Evolutionary conservation across 1,284 basidiomycete genomes (phyloP).

Genomic region (Ceratobasidium sp.): DNA sequence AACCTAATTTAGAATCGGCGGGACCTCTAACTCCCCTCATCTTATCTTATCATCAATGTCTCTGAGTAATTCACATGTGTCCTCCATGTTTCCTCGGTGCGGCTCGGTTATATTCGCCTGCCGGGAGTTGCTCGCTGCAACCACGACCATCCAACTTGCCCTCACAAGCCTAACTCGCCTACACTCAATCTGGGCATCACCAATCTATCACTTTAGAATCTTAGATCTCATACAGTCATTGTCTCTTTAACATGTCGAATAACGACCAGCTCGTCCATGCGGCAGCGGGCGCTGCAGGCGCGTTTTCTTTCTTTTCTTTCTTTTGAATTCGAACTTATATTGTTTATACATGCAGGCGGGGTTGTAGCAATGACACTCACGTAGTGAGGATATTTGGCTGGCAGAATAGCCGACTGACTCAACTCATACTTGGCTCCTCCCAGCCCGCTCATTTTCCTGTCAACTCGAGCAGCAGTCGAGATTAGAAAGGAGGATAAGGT

Average conservation of each 20-base stretch:
- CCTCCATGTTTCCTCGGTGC: slow-evolving; percentile 21
- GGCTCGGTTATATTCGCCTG: slow-evolving; percentile 11
- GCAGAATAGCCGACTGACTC: not conserved
- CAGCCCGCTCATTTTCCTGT: slow-evolving; percentile 92
- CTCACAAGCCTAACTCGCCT: not conserved
- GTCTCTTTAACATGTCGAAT: slow-evolving; percentile 58
- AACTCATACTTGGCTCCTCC: slow-evolving; percentile 45
- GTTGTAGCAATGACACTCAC: slow-evolving; percentile 88
- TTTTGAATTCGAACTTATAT: too few relatives aligned
- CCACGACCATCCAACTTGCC: not conserved
- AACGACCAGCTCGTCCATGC: slow-evolving; percentile 88
- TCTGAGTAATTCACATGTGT: slow-evolving; percentile 19
- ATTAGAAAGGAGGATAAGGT: slow-evolving; percentile 81
- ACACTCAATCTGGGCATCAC: not conserved
- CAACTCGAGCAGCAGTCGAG: slow-evolving; percentile 92
- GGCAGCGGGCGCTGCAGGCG: slow-evolving; percentile 88
- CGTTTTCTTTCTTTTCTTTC: too few relatives aligned
- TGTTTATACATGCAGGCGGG: too few relatives aligned
- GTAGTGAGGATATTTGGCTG: slow-evolving; percentile 65
- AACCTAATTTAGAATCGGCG: not conserved
- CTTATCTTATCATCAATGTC: slow-evolving; percentile 29
- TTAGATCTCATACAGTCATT: slow-evolving; percentile 29
- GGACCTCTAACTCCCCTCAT: not conserved
- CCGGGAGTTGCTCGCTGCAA: slow-evolving; percentile 6
- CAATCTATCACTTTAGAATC: slow-evolving; percentile 1